phyloP scores from a whole-genome alignment of 805 yeast species.

The Nakazawaea ambrosiae region DNA sequence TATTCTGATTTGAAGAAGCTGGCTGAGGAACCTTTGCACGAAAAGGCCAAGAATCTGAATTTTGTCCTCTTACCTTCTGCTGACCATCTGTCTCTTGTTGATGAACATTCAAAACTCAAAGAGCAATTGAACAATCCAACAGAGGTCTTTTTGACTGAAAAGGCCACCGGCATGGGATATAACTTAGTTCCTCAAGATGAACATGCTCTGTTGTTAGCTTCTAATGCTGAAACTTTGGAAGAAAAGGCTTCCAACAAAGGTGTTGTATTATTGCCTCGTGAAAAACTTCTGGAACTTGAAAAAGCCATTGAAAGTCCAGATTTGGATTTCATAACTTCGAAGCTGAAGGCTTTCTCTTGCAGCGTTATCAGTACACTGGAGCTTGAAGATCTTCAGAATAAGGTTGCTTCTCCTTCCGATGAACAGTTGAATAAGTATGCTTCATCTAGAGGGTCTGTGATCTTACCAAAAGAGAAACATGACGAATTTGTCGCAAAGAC shows the following conservation, averaged over 20 bases:
- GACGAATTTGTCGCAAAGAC: constrained; percentile 19
- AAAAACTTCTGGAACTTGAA: constrained; percentile 13
- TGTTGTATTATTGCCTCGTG: constrained; percentile 15
- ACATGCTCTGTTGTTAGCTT: constrained; percentile 11
- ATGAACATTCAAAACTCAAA: neutral
- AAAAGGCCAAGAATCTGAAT: constrained; percentile 21
- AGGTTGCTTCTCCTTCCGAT: constrained; percentile 12
- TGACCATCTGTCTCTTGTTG: constrained; percentile 12
- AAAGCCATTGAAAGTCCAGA: constrained; percentile 20
- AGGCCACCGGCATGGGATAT: neutral
- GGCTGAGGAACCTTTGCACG: constrained; percentile 12
- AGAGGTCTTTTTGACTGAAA: neutral
- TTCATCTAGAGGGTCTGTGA: constrained; percentile 10
- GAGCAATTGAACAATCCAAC: neutral
- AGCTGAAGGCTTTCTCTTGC: constrained; percentile 21
- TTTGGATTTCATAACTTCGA: constrained; percentile 24
- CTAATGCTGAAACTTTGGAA: constrained; percentile 19
- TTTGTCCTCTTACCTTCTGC: constrained; percentile 4
- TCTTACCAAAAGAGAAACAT: constrained; percentile 12
- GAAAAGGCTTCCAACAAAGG: constrained; percentile 20
- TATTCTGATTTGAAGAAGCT: constrained; percentile 9
- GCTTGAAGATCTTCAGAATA: constrained; percentile 5
- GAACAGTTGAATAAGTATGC: constrained; percentile 14
- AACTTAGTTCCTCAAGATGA: constrained; percentile 12
- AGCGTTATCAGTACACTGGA: constrained; percentile 9